Base-by-base conservation (phyloP, 805 yeast genomes). In the Monosporozyma solicola region DNA sequence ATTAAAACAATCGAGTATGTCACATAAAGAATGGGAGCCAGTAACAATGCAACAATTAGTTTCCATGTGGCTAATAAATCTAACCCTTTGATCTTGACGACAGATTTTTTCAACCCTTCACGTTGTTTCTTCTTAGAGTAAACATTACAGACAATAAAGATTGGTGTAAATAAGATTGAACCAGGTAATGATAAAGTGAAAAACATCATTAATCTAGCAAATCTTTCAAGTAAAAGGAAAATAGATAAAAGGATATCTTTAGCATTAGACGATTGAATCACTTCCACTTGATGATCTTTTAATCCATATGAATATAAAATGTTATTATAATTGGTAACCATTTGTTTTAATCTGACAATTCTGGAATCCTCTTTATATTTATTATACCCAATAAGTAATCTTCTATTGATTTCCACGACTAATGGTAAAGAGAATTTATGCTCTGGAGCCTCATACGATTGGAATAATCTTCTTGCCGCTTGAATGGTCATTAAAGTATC, bases 31-130 rank as follows among this genome's bases (percentile, higher is more conserved):
- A 87, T 63, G 2, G 99, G 99, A 0, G 97, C 94, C 55, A 88
- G 72, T 1, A 88, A 85, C 71, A 92, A 76, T 16, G 92, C 83
- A 25, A 91, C 87, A 55, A 91, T 76, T 47, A 92, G 80, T 69
- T 92, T 92, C 99, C 99, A 92, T 2, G 97, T 88, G 2, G 97
- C 97, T 52, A 92, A 75, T 43, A 92, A 95, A 67, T 92, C 99
- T 50, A 80, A 81, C 13, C 95, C 98, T 65, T 84, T 83, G 57
- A 92, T 83, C 66, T 92, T 92, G 16, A 92, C 99, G 1, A 87
- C 78, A 0, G 97, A 89, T n/a, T 79, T 85, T n/a, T 88, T 90
- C 55, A 92, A 74, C 0, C 98, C 98, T 39, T 81, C 78, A 55
- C 69, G 74, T 43, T 91, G 89, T 69, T 91, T 90, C 56, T 75